Percentiles rank a stretch among this genome's conserved stretches.
Conservation (phyloP, 345 rosid genomes). For the Ricinus communis region DNA sequence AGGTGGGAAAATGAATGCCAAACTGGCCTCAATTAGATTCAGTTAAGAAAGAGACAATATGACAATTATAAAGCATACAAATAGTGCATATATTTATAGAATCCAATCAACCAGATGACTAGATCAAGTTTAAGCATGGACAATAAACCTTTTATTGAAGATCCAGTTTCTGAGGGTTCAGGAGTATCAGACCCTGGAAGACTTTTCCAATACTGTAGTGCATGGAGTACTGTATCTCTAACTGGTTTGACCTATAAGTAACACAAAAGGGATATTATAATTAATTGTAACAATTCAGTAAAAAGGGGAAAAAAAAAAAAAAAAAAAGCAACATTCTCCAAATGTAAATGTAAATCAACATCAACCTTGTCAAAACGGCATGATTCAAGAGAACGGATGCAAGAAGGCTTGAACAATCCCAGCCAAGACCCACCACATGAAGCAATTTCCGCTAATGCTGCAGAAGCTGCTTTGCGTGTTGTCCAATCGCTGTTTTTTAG, state of each 20-base stretch:
- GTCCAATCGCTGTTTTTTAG: slow-evolving; percentile 80
- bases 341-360: not conserved
- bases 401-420: slow-evolving; percentile 68
- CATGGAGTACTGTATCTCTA: slow-evolving; percentile 70
- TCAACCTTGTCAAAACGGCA: slow-evolving; percentile 95
- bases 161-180: slow-evolving; percentile 76
- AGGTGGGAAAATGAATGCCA: too few relatives aligned
- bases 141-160: slow-evolving; percentile 67
- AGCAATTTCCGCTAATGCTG: slow-evolving; percentile 76
- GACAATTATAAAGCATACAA: not conserved
- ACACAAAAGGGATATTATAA: slow-evolving; percentile 14
- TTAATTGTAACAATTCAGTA: too few relatives aligned
- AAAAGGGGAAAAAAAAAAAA: too few relatives aligned
- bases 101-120: slow-evolving; percentile 1
- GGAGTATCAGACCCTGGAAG: slow-evolving; percentile 61
- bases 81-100: not conserved
- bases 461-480: slow-evolving; percentile 90
- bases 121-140: slow-evolving; percentile 11
- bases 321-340: too few relatives aligned
- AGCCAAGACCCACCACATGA: slow-evolving; percentile 59
- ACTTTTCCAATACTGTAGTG: slow-evolving; percentile 80
- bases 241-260: slow-evolving; percentile 86
- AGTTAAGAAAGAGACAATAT: not conserved
- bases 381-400: slow-evolving; percentile 69
- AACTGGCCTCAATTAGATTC: too few relatives aligned